Conservation (phyloP, 352 stramenopile species). For the Globisporangium radiosum region DNA sequence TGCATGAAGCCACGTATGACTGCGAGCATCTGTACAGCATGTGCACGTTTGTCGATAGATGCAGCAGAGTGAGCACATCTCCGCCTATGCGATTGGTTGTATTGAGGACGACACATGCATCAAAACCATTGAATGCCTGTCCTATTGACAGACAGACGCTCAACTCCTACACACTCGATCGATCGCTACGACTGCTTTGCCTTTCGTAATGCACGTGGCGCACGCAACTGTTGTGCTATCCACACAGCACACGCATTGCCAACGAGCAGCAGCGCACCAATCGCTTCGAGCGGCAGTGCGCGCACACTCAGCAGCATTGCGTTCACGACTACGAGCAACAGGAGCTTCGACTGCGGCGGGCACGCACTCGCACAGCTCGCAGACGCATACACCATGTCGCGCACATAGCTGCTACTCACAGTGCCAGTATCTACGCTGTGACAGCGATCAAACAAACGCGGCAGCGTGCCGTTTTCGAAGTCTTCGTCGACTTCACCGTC, state of each 20-base stretch:
- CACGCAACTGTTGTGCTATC: no score
- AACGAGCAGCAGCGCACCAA: slow-evolving; percentile 4
- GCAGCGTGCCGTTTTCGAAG: slow-evolving; percentile 18
- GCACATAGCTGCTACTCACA: neutral
- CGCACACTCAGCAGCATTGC: slow-evolving; percentile 2
- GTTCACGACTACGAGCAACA: slow-evolving; percentile 5
- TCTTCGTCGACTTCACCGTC: slow-evolving; percentile 24
- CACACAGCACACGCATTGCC: neutral
- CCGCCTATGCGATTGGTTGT: no score
- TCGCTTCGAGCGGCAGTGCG: neutral
- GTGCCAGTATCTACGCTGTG: no score
- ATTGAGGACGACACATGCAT: neutral
- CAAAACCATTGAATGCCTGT: neutral
- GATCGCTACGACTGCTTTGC: slow-evolving; percentile 4
- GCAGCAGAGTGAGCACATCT: no score
- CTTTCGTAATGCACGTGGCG: neutral
- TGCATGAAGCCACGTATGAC: no score
- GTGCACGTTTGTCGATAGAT: no score
- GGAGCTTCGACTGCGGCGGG: slow-evolving; percentile 9
- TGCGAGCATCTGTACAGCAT: no score
- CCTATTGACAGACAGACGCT: no score
- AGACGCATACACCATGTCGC: neutral
- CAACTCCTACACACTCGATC: neutral
- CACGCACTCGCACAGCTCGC: neutral
- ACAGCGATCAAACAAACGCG: no score